Conservation (phyloP, 164 flowering plant genomes). For the Platanus orientalis region DNA sequence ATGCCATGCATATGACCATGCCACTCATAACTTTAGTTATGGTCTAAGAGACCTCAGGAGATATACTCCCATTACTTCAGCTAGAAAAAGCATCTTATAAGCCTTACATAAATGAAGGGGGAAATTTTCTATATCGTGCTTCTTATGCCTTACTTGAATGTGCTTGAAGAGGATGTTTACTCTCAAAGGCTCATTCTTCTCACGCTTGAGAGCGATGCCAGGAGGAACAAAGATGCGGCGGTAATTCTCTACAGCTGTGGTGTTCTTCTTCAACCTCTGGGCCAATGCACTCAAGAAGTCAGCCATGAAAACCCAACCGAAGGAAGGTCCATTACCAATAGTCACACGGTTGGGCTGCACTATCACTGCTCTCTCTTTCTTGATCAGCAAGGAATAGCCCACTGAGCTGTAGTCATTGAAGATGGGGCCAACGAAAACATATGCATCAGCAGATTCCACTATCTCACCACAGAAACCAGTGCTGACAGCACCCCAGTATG, state of each 20-base stretch:
- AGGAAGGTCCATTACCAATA: constrained; percentile 57
- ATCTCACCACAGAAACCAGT: constrained; percentile 60
- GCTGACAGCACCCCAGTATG: constrained; percentile 84
- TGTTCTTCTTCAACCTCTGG: constrained; percentile 48
- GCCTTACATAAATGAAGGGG: not conserved
- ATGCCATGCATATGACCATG: not conserved
- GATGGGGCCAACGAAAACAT: constrained; percentile 63
- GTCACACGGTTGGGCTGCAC: constrained; percentile 73
- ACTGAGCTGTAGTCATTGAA: constrained; percentile 78
- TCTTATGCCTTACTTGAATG: constrained; percentile 46
- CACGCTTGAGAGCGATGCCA: constrained; percentile 38
- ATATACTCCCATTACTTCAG: not conserved
- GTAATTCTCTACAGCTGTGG: constrained; percentile 58
- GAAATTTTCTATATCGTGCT: not conserved
- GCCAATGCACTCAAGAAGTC: constrained; percentile 60
- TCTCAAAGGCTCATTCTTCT: constrained; percentile 46
- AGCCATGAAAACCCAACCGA: constrained; percentile 70
- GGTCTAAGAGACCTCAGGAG: not conserved
- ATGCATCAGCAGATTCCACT: constrained; percentile 82
- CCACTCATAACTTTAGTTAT: not conserved
- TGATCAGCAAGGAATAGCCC: constrained; percentile 65
- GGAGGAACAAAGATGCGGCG: constrained; percentile 57
- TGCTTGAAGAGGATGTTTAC: constrained; percentile 73
- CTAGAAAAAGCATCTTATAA: not conserved
- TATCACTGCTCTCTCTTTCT: constrained; percentile 55